phyloP scores from a whole-genome alignment of 139 green algal genomes.

The Picochlorum sp. region DNA sequence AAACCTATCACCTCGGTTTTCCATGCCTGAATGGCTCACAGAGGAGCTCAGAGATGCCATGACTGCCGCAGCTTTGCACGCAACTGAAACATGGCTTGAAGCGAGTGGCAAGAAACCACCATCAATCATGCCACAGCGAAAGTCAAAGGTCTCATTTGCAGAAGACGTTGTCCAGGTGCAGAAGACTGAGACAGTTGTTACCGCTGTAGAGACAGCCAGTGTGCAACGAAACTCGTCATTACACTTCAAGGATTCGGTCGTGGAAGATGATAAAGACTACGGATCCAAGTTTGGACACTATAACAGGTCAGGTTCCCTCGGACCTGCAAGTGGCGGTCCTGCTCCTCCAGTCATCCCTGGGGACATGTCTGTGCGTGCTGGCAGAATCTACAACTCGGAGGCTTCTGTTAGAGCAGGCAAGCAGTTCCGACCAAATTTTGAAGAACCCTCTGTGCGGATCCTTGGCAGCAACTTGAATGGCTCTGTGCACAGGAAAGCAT shows the following conservation, averaged over 20 bases:
- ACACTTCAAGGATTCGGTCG: constrained; percentile 13
- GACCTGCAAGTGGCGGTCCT: background rate
- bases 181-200: background rate
- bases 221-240: constrained; percentile 16
- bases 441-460: constrained; percentile 11
- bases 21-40: background rate
- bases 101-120: constrained; percentile 4
- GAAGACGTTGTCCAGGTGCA: background rate
- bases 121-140: constrained; percentile 7
- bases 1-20: background rate
- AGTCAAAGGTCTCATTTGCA: constrained; percentile 9
- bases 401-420: constrained; percentile 13
- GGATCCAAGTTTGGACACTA: constrained; percentile 32
- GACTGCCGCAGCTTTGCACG: background rate
- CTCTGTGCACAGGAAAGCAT: constrained; percentile 8
- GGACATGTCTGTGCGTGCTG: constrained; percentile 9
- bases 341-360: background rate
- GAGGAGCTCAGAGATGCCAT: background rate
- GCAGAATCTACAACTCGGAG: constrained; percentile 5
- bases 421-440: background rate
- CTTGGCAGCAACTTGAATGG: constrained; percentile 9
- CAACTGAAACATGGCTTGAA: background rate
- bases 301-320: constrained; percentile 2
- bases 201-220: background rate
- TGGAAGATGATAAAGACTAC: constrained; percentile 14